phyloP scores from a whole-genome alignment of 2,329 filamentous ascomycete species.

The Aspergillus spinulosporus region DNA sequence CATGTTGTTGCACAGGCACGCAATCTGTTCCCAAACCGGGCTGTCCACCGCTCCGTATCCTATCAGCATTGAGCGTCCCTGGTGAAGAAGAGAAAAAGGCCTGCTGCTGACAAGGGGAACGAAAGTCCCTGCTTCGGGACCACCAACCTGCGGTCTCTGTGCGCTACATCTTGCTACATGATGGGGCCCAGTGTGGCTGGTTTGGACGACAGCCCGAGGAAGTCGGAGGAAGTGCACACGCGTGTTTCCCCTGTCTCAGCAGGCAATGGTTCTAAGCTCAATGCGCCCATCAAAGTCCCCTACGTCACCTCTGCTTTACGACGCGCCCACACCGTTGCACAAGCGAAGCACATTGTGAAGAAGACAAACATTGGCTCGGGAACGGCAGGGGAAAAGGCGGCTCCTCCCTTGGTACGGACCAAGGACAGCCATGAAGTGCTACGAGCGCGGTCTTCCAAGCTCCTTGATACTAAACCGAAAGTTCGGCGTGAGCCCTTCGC shows the following conservation, averaged over 20 bases:
- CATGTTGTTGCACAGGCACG: slow-evolving; percentile 34
- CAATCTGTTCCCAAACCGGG: slow-evolving; percentile 29
- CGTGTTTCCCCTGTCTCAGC: slow-evolving; percentile 12
- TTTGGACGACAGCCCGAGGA: slow-evolving; percentile 10
- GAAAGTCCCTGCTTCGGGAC: slow-evolving; percentile 2
- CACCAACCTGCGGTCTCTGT: slow-evolving; percentile 4
- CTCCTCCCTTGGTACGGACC: slow-evolving; percentile 40
- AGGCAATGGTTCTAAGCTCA: slow-evolving; percentile 20
- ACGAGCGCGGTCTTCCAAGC: slow-evolving; percentile 40
- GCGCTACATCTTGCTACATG: slow-evolving; percentile 4
- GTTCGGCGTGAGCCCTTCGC: slow-evolving; percentile 60
- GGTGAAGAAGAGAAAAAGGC: slow-evolving; percentile 7
- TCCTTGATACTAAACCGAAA: slow-evolving; percentile 48
- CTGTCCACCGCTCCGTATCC: slow-evolving; percentile 23
- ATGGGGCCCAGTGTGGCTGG: slow-evolving; percentile 10
- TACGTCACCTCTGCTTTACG: slow-evolving; percentile 32
- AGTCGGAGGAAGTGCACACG: slow-evolving; percentile 18
- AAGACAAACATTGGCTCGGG: slow-evolving; percentile 33
- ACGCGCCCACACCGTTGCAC: slow-evolving; percentile 42
- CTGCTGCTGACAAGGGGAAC: slow-evolving; percentile 5
- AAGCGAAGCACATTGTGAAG: slow-evolving; percentile 31
- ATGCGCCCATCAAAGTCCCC: slow-evolving; percentile 20
- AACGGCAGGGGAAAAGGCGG: slow-evolving; percentile 35
- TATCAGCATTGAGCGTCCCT: slow-evolving; percentile 13
- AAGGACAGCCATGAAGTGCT: slow-evolving; percentile 57